These are phyloP conservation scores for Castanea mollissima DNA, from an alignment of 306 rosid genomes.

Conservation along the genomic window DNA sequence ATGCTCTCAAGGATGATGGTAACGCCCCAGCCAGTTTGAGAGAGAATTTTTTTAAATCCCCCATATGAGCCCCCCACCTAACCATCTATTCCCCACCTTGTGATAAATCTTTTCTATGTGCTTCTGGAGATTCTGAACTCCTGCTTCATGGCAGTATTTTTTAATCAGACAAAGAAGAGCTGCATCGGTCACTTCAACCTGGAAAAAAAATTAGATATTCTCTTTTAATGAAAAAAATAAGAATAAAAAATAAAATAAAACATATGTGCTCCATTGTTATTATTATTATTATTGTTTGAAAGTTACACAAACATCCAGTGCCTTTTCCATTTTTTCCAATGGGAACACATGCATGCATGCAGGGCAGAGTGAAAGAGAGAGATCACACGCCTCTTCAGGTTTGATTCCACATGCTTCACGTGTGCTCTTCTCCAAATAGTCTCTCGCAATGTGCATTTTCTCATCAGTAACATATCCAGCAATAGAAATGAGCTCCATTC, in stretches of 20 bases:
- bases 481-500: slow-evolving; percentile 93
- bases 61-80: no score
- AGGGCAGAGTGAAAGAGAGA: slow-evolving; percentile 3
- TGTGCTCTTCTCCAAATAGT: slow-evolving; percentile 89
- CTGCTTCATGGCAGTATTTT: slow-evolving; percentile 93
- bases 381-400: slow-evolving; percentile 68
- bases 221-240: slow-evolving; percentile 1
- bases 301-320: no score
- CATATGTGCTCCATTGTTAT: no score
- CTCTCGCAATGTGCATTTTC: slow-evolving; percentile 98
- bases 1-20: no score
- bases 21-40: no score
- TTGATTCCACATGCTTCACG: slow-evolving; percentile 93
- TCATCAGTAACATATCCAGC: slow-evolving; percentile 98
- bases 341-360: slow-evolving; percentile 5
- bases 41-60: no score
- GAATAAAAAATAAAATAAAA: no score
- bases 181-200: slow-evolving; percentile 90
- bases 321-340: neutral
- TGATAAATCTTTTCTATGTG: slow-evolving; percentile 95
- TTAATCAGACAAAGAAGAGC: slow-evolving; percentile 87
- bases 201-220: slow-evolving; percentile 21
- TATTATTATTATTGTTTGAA: neutral
- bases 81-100: slow-evolving; percentile 40
- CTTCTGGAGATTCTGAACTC: slow-evolving; percentile 97